These are phyloP conservation scores for Rhizopus stolonifer DNA, from an alignment of 371 early-diverging fungal genomes.

Conservation along the genomic window DNA sequence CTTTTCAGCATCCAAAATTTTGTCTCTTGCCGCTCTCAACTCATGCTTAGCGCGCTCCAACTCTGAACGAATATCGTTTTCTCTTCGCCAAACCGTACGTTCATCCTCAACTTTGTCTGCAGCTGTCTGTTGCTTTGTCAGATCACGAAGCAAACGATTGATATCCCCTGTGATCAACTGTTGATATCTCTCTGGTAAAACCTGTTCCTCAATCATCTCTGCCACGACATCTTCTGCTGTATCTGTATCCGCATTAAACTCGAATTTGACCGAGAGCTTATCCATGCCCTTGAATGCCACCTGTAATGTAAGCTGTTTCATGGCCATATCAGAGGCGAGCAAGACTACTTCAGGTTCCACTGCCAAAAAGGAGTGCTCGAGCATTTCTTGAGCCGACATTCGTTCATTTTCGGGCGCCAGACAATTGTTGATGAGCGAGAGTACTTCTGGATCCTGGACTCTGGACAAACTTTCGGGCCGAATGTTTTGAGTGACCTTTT, in stretches of 20 bases:
- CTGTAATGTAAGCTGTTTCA: conserved; percentile 76
- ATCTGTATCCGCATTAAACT: conserved; percentile 85
- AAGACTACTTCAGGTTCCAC: conserved; percentile 72
- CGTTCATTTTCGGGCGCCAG: conserved; percentile 64
- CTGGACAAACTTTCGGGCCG: conserved; percentile 70
- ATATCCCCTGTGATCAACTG: conserved; percentile 84
- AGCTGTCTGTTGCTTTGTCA: conserved; percentile 53
- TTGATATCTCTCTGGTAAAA: conserved; percentile 74
- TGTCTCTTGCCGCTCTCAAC: conserved; percentile 25
- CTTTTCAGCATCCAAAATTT: conserved; percentile 33
- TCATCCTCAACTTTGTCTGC: conserved; percentile 48
- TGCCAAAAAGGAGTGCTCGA: conserved; percentile 84
- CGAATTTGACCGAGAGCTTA: conserved; percentile 85
- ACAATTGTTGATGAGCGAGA: conserved; percentile 74
- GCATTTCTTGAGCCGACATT: conserved; percentile 74
- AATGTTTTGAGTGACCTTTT: conserved; percentile 67
- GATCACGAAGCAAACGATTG: conserved; percentile 79
- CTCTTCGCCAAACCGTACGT: conserved; percentile 47
- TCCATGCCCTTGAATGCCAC: conserved; percentile 86
- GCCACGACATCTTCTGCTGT: conserved; percentile 91
- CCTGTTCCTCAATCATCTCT: conserved; percentile 91
- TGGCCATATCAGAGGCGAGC: conserved; percentile 57
- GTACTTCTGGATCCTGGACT: conserved; percentile 71
- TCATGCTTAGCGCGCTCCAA: conserved; percentile 37
- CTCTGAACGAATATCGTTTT: conserved; percentile 46